Evolutionary conservation across 1,139 yeast species (phyloP), one percentile per base, ranked within the genome.

Genomic region (Candida smagusa): DNA sequence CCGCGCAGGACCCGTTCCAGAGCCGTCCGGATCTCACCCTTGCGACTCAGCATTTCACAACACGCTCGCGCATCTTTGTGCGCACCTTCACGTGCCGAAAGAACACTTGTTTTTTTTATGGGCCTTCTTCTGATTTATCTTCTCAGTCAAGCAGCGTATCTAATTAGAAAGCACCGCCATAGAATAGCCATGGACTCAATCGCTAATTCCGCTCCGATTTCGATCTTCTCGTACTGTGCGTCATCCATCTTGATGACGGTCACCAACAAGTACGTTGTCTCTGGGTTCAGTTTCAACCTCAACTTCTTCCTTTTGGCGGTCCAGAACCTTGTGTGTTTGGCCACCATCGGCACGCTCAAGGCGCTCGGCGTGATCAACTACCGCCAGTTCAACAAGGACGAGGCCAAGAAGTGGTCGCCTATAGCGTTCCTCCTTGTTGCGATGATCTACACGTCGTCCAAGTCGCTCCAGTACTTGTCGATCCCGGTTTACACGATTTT

Each of bases 241-340:
- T 85, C 97, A 22, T 92, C 97, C 19, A 90, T 92, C 54, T 68
- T 90, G 63, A 92, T 92, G 98, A 92, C 98, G n/a, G 87, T 90
- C 46, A 90, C 97, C 45, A 92, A 92, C 75, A 92, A 92, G 68
- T 89, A 81, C 59, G 97, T 92, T 44, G 82, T 92, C 42, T 82
- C 90, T 34, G 92, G 90, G 32, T 74, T 77, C 46, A 65, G 74
- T 39, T 92, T 92, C 74, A 92, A 90, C 73, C 79, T 92, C 77
- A 88, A 89, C 71, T 89, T 89, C 61, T 82, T 92, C 56, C 75
- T 92, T 59, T 73, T 94, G 61, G 86, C 87, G 22, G 78, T 82
- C 31, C 95, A 88, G 69, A 78, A 90, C 28, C 61, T 79, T 40
- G 96, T 92, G 45, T 92, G 98, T 72, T 74, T 86, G 47, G 59